Conservation (phyloP, 805 yeast genomes). For the Metschnikowia proteae region DNA sequence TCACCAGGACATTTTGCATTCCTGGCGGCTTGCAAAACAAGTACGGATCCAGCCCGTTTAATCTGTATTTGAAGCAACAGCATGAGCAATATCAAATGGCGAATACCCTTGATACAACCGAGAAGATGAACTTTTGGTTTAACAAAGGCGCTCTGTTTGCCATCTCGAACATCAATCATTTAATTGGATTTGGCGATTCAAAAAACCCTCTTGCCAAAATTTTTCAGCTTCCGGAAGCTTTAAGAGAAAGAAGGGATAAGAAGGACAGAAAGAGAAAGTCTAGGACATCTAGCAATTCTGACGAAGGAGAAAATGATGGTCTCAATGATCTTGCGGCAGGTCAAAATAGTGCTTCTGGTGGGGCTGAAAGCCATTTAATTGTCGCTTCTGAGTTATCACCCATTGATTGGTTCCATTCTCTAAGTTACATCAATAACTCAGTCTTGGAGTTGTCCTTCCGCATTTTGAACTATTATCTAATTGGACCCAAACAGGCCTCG, state of each 20-base stretch:
- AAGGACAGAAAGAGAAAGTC: constrained; percentile 60
- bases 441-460: constrained; percentile 66
- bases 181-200: constrained; percentile 75
- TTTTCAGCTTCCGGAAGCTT: constrained; percentile 66
- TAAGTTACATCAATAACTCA: constrained; percentile 56
- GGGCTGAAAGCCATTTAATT: constrained; percentile 28
- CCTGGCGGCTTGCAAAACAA: constrained; percentile 29
- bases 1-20: constrained; percentile 42
- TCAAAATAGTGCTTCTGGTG: constrained; percentile 15
- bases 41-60: constrained; percentile 21
- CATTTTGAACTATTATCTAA: constrained; percentile 60
- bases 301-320: constrained; percentile 16
- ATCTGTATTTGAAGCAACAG: constrained; percentile 25
- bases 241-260: constrained; percentile 67
- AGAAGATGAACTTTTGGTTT: constrained; percentile 66
- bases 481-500: constrained; percentile 68
- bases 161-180: constrained; percentile 66
- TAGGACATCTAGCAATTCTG: constrained; percentile 13
- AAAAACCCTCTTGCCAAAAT: constrained; percentile 72
- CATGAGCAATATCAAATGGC: constrained; percentile 23
- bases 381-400: constrained; percentile 33
- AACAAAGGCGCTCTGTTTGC: constrained; percentile 76
- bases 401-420: constrained; percentile 54
- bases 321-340: constrained; percentile 9
- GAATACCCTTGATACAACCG: constrained; percentile 30